phyloP scores from a whole-genome alignment of 2,329 filamentous ascomycete species.

The Calonectria leucothoes region DNA sequence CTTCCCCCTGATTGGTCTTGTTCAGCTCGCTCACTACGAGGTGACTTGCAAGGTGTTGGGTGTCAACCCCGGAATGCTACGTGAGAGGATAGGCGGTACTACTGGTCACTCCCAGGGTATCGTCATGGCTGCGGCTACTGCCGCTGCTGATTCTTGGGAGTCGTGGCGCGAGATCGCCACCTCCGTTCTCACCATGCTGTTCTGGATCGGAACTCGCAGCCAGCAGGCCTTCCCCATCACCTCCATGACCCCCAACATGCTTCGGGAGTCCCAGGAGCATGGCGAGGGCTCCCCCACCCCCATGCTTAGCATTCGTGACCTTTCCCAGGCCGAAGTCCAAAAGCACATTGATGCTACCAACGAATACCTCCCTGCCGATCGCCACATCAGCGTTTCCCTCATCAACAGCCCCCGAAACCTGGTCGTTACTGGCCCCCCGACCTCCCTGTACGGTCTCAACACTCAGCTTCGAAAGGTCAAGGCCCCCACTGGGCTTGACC shows the following conservation, averaged over 20 bases:
- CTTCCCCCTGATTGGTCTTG: constrained; percentile 93
- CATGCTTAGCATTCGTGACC: constrained; percentile 97
- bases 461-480: constrained; percentile 96
- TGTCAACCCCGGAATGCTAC: constrained; percentile 87
- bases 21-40: constrained; percentile 95
- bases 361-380: constrained; percentile 90
- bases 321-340: constrained; percentile 88
- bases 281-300: constrained; percentile 96
- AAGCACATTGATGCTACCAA: constrained; percentile 98
- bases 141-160: constrained; percentile 93
- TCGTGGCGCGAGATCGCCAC: constrained; percentile 84
- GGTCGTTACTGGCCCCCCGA: constrained; percentile 94
- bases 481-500: constrained; percentile 95
- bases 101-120: constrained; percentile 98
- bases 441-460: constrained; percentile 96
- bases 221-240: constrained; percentile 98
- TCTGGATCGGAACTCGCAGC: constrained; percentile 98
- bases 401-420: constrained; percentile 98
- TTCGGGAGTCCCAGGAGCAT: constrained; percentile 93
- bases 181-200: constrained; percentile 89
- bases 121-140: constrained; percentile 90
- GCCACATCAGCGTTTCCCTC: constrained; percentile 94
- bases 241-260: constrained; percentile 88
- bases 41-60: constrained; percentile 94
- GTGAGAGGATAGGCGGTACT: constrained; percentile 85